Evolutionary conservation across 1,284 basidiomycete genomes (phyloP).

Genomic region (Sporisorium sorghi): DNA sequence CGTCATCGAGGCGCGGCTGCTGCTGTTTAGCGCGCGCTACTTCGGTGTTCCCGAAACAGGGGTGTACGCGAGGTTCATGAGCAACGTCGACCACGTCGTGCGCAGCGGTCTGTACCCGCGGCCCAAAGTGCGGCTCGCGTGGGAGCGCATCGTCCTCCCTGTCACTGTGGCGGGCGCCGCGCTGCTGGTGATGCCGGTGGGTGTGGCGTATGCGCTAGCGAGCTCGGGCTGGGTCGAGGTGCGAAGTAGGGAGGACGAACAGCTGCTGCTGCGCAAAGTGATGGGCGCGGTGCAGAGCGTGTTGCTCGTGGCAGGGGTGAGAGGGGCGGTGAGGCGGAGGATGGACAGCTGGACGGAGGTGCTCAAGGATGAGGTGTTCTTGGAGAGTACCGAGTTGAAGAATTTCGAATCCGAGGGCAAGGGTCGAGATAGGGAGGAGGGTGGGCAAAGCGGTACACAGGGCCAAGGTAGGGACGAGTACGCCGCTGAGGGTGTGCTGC

Average conservation of each 20-base stretch:
- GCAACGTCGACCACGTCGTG: conserved; percentile 18
- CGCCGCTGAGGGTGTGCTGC: conserved; percentile 33
- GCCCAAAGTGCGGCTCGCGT: conserved; percentile 20
- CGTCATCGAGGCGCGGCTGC: conserved; percentile 35
- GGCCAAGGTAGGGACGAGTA: conserved; percentile 6
- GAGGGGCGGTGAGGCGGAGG: conserved; percentile 12
- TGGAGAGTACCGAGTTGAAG: conserved; percentile 63
- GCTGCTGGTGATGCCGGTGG: conserved; percentile 10
- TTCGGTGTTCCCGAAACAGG: conserved; percentile 11
- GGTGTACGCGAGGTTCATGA: conserved; percentile 1
- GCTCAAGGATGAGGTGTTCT: conserved; percentile 64
- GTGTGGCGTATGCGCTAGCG: conserved; percentile 4
- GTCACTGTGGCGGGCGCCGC: background rate
- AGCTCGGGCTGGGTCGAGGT: background rate
- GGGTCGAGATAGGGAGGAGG: background rate
- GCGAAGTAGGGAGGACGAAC: conserved; percentile 16
- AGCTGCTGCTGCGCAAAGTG: conserved; percentile 26
- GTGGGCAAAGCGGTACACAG: background rate
- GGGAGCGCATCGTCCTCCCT: conserved; percentile 27
- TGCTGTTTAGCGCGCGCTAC: conserved; percentile 14
- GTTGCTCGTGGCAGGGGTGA: conserved; percentile 4
- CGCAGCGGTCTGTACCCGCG: conserved; percentile 22
- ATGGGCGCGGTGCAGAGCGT: conserved; percentile 22
- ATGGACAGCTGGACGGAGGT: conserved; percentile 59
- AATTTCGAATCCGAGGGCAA: conserved; percentile 42